phyloP scores from a whole-genome alignment of 352 stramenopile genomes.

The Phytophthora kernoviae region DNA sequence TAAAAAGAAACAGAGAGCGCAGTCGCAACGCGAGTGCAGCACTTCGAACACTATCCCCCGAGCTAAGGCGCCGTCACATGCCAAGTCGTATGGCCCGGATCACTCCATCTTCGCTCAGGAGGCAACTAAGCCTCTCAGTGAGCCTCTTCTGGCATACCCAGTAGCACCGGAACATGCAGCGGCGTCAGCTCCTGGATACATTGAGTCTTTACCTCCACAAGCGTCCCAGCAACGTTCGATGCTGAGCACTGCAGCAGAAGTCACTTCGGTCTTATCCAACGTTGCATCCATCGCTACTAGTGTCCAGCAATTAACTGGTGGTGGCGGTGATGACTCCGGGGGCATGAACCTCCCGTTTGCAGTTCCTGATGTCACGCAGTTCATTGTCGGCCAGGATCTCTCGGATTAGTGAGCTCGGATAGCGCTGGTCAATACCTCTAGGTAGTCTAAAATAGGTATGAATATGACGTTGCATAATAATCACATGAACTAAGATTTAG shows the following conservation, averaged over 20 bases:
- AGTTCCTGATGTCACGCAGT: constrained; percentile 21
- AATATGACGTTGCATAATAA: too few relatives aligned
- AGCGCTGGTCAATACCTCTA: constrained; percentile 18
- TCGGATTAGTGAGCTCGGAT: constrained; percentile 1
- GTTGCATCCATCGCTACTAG: constrained; percentile 30
- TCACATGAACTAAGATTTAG: background rate
- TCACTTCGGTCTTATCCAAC: constrained; percentile 29
- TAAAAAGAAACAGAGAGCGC: constrained; percentile 35
- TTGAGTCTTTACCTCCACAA: constrained; percentile 24
- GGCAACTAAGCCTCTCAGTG: constrained; percentile 7
- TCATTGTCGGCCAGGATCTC: constrained; percentile 20
- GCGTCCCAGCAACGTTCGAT: constrained; percentile 24
- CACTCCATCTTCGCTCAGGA: constrained; percentile 13
- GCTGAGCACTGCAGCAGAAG: constrained; percentile 26
- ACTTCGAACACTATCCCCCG: constrained; percentile 15
- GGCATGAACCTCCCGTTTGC: constrained; percentile 19
- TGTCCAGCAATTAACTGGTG: constrained; percentile 26
- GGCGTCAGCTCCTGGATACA: constrained; percentile 16
- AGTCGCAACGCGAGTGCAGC: constrained; percentile 15
- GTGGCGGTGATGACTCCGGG: constrained; percentile 14
- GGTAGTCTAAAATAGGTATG: too few relatives aligned
- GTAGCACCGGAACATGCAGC: constrained; percentile 9
- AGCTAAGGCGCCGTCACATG: constrained; percentile 8
- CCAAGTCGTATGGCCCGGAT: constrained; percentile 25
- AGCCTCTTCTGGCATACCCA: constrained; percentile 13